Evolutionary conservation across 2,329 filamentous ascomycete species (phyloP), one percentile per base, ranked within the genome.

Genomic region (Waltergamsia citrina): DNA sequence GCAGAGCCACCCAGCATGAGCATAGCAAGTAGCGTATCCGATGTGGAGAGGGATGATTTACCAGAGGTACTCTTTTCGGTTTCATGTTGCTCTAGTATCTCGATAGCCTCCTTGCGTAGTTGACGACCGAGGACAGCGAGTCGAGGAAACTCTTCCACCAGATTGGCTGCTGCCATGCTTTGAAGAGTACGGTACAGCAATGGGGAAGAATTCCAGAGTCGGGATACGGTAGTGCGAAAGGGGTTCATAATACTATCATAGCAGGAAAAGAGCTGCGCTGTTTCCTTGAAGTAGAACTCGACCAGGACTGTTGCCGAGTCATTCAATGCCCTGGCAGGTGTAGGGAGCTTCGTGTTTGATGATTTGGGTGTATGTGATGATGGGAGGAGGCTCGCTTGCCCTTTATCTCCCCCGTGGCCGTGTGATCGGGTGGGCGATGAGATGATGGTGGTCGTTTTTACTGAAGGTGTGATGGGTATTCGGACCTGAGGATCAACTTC

Each of bases 211-310:
- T 69, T 60, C 64, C 72, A 78, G 3, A 76, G 58, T 16, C 67
- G 65, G 5, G 64, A 66, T 10, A 78, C 70, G 0, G 72, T 71
- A 2, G 67, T 70, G 24, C 74, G 60, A 42, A 78, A 78, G 1
- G 73, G 72, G 42, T 79, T 80, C 42, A 76, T 60, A 10, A 64
- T 59, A 15, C 73, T 76, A 49, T 79, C 75, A 43, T 76, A 80
- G 38, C 69, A 75, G n/a, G 74, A 79, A 48, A 75, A 78, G 8
- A 78, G 53, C 4, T 63, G 65, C 32, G 71, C 75, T 4, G 78
- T 71, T 38, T 77, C 71, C 43, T 71, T 70, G 54, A 79, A 79
- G 43, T 78, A 79, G 43, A 78, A 74, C 31, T 77, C 71, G 8
- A 78, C 67, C 12, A 79, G 55, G 29, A 71, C 63, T 30, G 69